Evolutionary conservation across 306 rosid species (phyloP), one percentile per base, ranked within the genome.

Genomic region (Vicia villosa): DNA sequence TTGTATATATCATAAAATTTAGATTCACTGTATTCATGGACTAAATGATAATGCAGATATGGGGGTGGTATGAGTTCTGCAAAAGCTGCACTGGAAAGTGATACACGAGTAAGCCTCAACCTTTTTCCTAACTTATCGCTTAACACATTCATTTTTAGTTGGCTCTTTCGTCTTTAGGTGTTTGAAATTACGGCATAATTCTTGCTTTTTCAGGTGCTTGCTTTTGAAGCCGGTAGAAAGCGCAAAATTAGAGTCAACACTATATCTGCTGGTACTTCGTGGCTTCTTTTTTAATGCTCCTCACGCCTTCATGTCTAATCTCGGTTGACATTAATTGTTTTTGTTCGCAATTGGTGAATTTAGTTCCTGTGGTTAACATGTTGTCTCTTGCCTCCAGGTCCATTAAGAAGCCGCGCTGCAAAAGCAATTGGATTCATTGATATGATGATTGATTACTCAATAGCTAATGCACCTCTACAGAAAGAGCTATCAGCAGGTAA

Each of bases 51-150:
- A 66, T 66, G 34, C 81, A 94, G 99, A 72, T 94, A 94, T 63
- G 99, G 99, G 75, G 97, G 99, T 19, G 99, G 99, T 49, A 94
- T 94, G 99, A 94, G 99, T 82, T 90, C 99, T 80, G 99, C 99
- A 43, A 94, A 94, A 81, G 97, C 99, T 73, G 96, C 96, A 34
- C 79, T 94, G 63, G 99, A 94, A 85, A 94, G 99, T 63, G 99
- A 94, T 77, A 94, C 99, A 49, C 80, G 83, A 52, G 99, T 88
- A 75, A 78, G 89, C 65, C 62, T 69, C 52, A 63, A 59, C 60
- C 30, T 24, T 19, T 43, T 66, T 56, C 20, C 47, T 22, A 59
- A 19, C n/a, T 56, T 41, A 30, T 58, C 41, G n/a, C 14, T 21
- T 21, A 34, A 34, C 21, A 36, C 12, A 24, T 52, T 47, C 21